Base-by-base conservation (phyloP, 2,329 filamentous ascomycete genomes). In the Tolypocladium nubicola region DNA sequence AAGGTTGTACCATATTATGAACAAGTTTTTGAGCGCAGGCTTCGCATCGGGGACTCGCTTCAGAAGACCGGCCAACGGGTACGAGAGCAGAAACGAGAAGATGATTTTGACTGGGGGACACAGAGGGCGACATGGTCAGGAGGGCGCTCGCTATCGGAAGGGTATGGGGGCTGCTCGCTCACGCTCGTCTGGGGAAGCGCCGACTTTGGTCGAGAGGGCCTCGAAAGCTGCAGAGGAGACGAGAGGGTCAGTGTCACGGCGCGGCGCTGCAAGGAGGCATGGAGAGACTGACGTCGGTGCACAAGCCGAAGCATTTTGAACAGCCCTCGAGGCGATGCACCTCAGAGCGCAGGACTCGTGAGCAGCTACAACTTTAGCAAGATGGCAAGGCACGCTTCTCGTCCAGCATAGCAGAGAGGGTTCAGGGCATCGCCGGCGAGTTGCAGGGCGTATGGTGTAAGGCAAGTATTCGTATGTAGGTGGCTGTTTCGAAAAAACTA, bases 21-120 rank as follows among this genome's bases (percentile, higher is more conserved):
- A 97, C 19, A 86, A 68, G 71, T 97, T 97, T 76, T 97, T 97
- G 65, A 84, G 82, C 65, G 85, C 85, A 56, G 93, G 93, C 55
- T 87, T 85, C 53, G 83, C 76, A 75, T 99, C 94, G 38, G 94
- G 93, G 23, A 99, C 81, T 56, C 94, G 84, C 73, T 99, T 99
- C 10, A 99, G 80, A 33, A 96, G 71, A 30, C 82, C 94, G 53
- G 94, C 90, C 56, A 99, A 80, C 2, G 94, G 94, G 68, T 96
- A 99, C 13, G 94, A 97, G 43, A 96, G 73, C 53, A 99, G 79
- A 71, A 97, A 96, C 8, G 89, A 90, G 69, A 86, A 86, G 66
- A 97, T 87, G 65, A 97, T 87, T 72, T 99, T 99, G 64, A 99
- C 92, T 97, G 65, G 58, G 16, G 13, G 30, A 11, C 53, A n/a